A percentile compares a stretch with the other conserved stretches of the same genome.
phyloP scores from a whole-genome alignment of 2,329 filamentous ascomycete species.

The Fonsecaea pedrosoi region DNA sequence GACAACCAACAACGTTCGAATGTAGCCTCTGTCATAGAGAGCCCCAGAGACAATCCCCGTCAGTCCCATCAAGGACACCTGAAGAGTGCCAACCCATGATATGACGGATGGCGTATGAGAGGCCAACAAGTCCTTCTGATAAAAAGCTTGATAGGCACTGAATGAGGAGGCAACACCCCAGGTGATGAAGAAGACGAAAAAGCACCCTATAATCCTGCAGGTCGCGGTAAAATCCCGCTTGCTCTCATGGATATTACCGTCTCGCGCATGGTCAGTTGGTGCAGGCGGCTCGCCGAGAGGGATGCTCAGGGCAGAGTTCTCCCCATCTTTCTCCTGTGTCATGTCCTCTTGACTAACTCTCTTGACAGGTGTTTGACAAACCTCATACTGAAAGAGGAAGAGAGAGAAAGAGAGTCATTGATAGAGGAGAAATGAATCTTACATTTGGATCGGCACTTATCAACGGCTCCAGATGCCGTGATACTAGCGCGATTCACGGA shows the following conservation, averaged over 20 bases:
- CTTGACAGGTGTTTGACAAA: not conserved
- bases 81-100: conserved; percentile 60
- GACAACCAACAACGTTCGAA: conserved; percentile 38
- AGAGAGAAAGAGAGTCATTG: not conserved
- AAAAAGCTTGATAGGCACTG: conserved; percentile 42
- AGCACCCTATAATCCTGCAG: conserved; percentile 80
- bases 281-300: not conserved
- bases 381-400: not conserved
- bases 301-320: conserved; percentile 12
- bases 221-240: conserved; percentile 66
- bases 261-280: not conserved
- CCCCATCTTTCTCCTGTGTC: conserved; percentile 18
- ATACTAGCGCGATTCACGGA: not conserved
- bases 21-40: conserved; percentile 54
- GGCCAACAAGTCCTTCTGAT: conserved; percentile 41
- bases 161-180: conserved; percentile 40
- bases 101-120: conserved; percentile 47
- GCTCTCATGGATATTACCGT: not conserved
- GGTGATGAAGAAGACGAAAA: conserved; percentile 61
- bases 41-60: conserved; percentile 52
- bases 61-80: conserved; percentile 54
- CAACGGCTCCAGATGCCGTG: not conserved
- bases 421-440: not conserved
- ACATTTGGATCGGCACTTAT: conserved; percentile 10
- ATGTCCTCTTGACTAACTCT: conserved; percentile 6